Evolutionary conservation across 371 early-diverging fungal genomes (phyloP).

Genomic region (Mucor mucedo): DNA sequence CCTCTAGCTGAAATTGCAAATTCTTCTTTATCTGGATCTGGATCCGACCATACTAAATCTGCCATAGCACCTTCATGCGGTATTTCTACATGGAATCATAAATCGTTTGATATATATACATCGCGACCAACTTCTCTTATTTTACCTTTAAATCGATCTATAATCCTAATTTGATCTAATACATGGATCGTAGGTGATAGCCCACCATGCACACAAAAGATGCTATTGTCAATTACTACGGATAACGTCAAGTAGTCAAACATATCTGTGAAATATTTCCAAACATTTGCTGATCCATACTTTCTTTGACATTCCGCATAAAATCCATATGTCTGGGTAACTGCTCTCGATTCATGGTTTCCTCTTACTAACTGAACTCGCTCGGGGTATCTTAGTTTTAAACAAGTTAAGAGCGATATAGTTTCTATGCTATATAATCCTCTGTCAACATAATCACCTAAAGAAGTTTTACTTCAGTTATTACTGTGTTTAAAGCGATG

Average conservation of each 20-base stretch:
- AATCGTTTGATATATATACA: conserved; percentile 1
- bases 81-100: conserved; percentile 67
- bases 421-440: conserved; percentile 96
- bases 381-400: conserved; percentile 92
- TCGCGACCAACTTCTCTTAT: background rate
- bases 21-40: conserved; percentile 80
- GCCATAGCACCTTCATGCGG: conserved; percentile 99
- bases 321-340: conserved; percentile 96
- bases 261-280: conserved; percentile 94
- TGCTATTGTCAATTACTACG: conserved; percentile 90
- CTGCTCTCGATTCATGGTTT: conserved; percentile 96
- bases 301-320: conserved; percentile 96
- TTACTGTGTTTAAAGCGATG: background rate
- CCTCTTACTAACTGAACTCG: conserved; percentile 94
- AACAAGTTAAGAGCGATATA: conserved; percentile 85
- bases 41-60: conserved; percentile 99
- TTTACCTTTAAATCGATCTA: conserved; percentile 89
- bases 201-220: conserved; percentile 97
- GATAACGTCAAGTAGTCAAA: conserved; percentile 94
- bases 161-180: conserved; percentile 90
- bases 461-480: background rate
- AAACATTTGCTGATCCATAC: conserved; percentile 85
- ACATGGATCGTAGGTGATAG: conserved; percentile 91
- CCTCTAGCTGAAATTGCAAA: conserved; percentile 92
- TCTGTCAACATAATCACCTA: conserved; percentile 98